Evolutionary conservation across 768 basidiomycete genomes (phyloP).

Genomic region (Amanita rubescens): DNA sequence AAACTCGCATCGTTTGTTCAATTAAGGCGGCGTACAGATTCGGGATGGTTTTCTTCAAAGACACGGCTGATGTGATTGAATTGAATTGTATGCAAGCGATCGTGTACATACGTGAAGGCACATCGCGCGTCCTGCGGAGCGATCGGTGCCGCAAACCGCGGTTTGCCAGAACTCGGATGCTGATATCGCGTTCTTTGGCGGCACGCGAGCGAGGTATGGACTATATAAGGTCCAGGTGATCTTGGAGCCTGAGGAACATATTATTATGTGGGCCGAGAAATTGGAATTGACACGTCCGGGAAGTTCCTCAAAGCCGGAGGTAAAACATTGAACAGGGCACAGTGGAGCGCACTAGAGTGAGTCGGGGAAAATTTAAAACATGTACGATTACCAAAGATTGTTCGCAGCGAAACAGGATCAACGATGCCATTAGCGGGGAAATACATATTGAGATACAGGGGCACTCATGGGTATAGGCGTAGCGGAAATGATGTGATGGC

Average conservation of each 20-base stretch:
- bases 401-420: not conserved
- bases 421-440: not conserved
- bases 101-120: not conserved
- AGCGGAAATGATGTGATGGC: constrained; percentile 8
- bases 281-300: not conserved
- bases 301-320: not conserved
- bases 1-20: not conserved
- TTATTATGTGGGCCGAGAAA: not conserved
- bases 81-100: too few relatives aligned
- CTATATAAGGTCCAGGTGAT: not conserved
- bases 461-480: constrained; percentile 3
- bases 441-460: constrained; percentile 7
- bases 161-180: not conserved
- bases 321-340: not conserved
- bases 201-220: too few relatives aligned
- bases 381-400: not conserved
- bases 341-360: not conserved
- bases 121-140: not conserved
- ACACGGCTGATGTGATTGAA: not conserved
- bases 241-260: constrained; percentile 3
- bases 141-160: not conserved
- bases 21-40: too few relatives aligned
- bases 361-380: not conserved
- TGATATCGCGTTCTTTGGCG: not conserved
- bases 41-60: too few relatives aligned